Evolutionary conservation across 306 rosid species (phyloP).

Genomic region (Lablab purpureus): DNA sequence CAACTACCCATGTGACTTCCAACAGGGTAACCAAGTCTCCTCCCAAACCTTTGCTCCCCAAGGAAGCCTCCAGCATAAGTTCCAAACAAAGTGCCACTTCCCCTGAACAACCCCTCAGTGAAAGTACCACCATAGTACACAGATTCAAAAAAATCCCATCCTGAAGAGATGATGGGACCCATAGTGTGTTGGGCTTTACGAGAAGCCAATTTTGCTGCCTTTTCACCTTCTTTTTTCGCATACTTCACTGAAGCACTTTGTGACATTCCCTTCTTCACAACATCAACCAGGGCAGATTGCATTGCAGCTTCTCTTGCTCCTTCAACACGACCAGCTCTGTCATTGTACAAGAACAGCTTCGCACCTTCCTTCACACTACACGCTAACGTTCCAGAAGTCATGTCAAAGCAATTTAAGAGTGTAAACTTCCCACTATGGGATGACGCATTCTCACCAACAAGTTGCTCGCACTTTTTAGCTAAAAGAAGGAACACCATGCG

Average conservation of each 20-base stretch:
- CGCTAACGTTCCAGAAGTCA: slow-evolving; percentile 72
- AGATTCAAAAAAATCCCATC: slow-evolving; percentile 93
- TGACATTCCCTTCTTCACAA: slow-evolving; percentile 61
- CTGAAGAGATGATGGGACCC: slow-evolving; percentile 87
- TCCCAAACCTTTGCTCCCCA: slow-evolving; percentile 82
- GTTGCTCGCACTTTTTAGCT: slow-evolving; percentile 93
- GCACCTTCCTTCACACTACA: slow-evolving; percentile 83
- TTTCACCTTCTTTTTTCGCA: slow-evolving; percentile 73
- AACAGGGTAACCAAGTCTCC: slow-evolving; percentile 82
- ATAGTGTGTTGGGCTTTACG: slow-evolving; percentile 67
- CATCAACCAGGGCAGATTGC: slow-evolving; percentile 65
- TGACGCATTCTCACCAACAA: slow-evolving; percentile 80
- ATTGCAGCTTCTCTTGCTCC: slow-evolving; percentile 58
- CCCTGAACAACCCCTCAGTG: slow-evolving; percentile 75
- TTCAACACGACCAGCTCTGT: slow-evolving; percentile 79
- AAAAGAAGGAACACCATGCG: slow-evolving; percentile 15
- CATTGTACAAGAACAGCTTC: slow-evolving; percentile 74
- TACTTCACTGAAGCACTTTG: slow-evolving; percentile 58
- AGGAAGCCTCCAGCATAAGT: slow-evolving; percentile 72
- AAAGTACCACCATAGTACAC: slow-evolving; percentile 80
- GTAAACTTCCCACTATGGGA: slow-evolving; percentile 86
- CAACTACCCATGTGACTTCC: slow-evolving; percentile 95
- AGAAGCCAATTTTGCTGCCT: slow-evolving; percentile 78
- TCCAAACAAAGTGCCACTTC: slow-evolving; percentile 79
- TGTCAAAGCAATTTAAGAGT: slow-evolving; percentile 74